Base-by-base conservation (phyloP, 345 rosid genomes). In the Syzygium grande region DNA sequence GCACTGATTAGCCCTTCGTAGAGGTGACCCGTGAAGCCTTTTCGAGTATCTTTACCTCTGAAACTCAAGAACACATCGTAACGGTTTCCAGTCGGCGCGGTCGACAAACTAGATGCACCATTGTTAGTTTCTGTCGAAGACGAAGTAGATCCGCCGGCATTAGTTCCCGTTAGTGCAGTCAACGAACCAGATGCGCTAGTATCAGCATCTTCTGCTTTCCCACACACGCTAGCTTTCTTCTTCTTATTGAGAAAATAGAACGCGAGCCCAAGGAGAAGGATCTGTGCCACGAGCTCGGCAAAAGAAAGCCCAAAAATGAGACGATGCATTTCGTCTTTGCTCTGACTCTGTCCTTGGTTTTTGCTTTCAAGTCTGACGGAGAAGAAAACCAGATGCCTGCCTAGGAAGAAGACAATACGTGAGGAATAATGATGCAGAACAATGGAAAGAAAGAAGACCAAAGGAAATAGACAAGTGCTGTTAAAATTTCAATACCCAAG, bases 1-100 rank as follows among this genome's bases (percentile, higher is more conserved):
- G 2, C 73, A 13, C 3, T 2, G 1, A n/a, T 3, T 17, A 61
- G 19, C 38, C 19, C 1, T 2, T 0, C 3, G 38, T n/a, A n/a
- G 38, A n/a, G 73, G 34, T 61, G 73, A 61, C 6, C 4, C 0
- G 19, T 1, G 15, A 61, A 61, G 4, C 17, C 3, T 0, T 61
- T 3, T n/a, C 1, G 73, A 61, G 73, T n/a, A 61, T 61, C 19
- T 0, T 0, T 4, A 1, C 38, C 73, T 61, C 19, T 14, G 3
- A 61, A 61, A 4, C 73, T 61, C 9, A 61, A n/a, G 38, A 14
- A 61, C 8, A 61, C 2, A 9, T 61, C 9, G 3, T 61, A 61
- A 6, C 2, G 11, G 7, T 61, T 7, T 61, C 9, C 19, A 11
- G 23, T 55, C 6, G 11, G 58, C 25, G 15, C 11, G 5, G 9